Base-by-base conservation (phyloP, 345 rosid genomes). In the Eucalyptus caleyi region DNA sequence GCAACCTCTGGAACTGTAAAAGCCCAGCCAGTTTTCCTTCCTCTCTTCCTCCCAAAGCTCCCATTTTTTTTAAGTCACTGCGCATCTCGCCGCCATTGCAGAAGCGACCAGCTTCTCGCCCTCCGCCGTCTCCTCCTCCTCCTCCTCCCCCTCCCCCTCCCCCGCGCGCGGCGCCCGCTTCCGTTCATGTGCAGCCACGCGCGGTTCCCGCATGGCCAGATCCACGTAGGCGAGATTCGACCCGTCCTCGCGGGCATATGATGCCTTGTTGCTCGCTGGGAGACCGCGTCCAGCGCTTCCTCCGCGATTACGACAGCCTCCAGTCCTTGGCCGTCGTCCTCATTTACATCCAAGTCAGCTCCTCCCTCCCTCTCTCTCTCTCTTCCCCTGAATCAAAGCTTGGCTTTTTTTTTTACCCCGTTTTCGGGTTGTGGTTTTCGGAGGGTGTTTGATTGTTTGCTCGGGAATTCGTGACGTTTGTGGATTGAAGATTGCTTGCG, bases 251-350 rank as follows among this genome's bases (percentile, higher is more conserved):
- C 83, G 45, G 83, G 80, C 89, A 23, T 88, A 90, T 86, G 87
- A 90, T 89, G 88, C 90, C 44, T 42, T 91, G 89, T 62, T 69
- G 72, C 34, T 51, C 86, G 50, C 91, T 97, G 50, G 93, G 96
- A 89, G 95, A 93, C 87, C 93, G 96, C 90, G 49, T 97, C 37
- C 95, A 60, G 81, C 88, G 88, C 51, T 96, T 94, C 93, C 91
- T 97, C 88, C 95, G 95, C 69, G 97, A 97, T 91, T 96, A 95
- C 90, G 97, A 90, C 91, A 91, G 95, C 90, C 98, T 97, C 53
- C 96, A 96, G 90, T 93, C 92, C 88, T 49, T 96, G 89, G 98
- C 97, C 82, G 94, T 96, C 91, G 88, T 94, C 90, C 97, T 97
- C 93, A 92, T 96, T 85, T 97, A 97, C 94, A 91, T 94, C 87